phyloP scores from a whole-genome alignment of 805 yeast species.

The Myxozyma lipomycoides region DNA sequence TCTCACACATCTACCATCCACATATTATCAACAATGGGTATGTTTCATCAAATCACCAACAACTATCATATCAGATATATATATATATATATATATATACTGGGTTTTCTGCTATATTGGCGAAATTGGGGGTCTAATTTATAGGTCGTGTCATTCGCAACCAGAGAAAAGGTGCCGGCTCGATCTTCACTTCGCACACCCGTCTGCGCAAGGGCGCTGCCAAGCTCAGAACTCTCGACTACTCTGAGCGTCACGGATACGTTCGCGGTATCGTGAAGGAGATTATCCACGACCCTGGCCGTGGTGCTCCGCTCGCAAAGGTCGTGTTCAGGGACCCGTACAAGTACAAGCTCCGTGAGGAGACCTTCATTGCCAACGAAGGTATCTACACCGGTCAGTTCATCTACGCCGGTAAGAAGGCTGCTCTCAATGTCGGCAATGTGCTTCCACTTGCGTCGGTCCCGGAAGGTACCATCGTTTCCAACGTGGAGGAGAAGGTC shows the following conservation, averaged over 20 bases:
- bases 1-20: too few relatives aligned
- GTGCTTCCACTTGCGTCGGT: slow-evolving; percentile 93
- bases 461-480: slow-evolving; percentile 98
- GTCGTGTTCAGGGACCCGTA: slow-evolving; percentile 99
- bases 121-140: too few relatives aligned
- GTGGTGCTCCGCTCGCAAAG: slow-evolving; percentile 99
- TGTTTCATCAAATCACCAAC: too few relatives aligned
- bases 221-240: slow-evolving; percentile 98
- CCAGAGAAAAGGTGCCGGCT: slow-evolving; percentile 99
- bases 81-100: too few relatives aligned
- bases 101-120: too few relatives aligned
- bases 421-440: slow-evolving; percentile 95
- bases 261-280: slow-evolving; percentile 98
- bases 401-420: slow-evolving; percentile 98
- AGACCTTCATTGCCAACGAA: slow-evolving; percentile 98
- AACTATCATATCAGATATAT: too few relatives aligned
- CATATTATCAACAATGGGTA: too few relatives aligned
- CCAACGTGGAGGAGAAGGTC: slow-evolving; percentile 97
- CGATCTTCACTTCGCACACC: slow-evolving; percentile 99
- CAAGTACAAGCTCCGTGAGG: slow-evolving; percentile 96
- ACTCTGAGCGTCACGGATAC: slow-evolving; percentile 99
- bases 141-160: slow-evolving; percentile 98
- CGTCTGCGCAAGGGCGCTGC: slow-evolving; percentile 99
- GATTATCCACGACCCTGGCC: slow-evolving; percentile 98
- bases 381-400: slow-evolving; percentile 99